Conservation (phyloP, 257 asterid species). For the Catharanthus roseus region DNA sequence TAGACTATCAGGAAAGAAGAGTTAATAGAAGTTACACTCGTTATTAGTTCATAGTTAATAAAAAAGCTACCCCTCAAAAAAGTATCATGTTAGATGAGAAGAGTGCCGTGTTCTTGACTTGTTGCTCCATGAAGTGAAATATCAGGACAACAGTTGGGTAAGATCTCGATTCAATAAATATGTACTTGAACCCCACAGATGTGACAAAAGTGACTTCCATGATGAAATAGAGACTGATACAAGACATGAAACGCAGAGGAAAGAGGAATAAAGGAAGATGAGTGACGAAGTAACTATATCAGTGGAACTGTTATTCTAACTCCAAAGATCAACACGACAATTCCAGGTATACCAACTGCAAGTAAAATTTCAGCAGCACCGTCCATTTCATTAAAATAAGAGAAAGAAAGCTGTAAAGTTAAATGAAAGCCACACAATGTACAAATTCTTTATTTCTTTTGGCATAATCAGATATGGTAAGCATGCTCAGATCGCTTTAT, state of each 20-base stretch:
- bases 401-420: background rate
- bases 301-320: conserved; percentile 64
- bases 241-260: conserved; percentile 82
- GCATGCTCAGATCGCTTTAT: background rate
- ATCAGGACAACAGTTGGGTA: conserved; percentile 84
- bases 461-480: background rate
- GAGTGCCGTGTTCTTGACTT: conserved; percentile 33
- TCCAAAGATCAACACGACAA: conserved; percentile 54
- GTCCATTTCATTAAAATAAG: background rate
- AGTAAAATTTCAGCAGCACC: conserved; percentile 28
- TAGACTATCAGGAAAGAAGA: background rate
- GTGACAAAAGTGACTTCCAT: conserved; percentile 74
- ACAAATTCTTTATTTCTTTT: background rate
- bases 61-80: background rate
- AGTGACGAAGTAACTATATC: conserved; percentile 63
- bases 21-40: background rate
- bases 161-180: conserved; percentile 90
- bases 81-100: background rate
- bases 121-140: conserved; percentile 84
- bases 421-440: background rate
- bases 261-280: conserved; percentile 85
- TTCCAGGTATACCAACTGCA: conserved; percentile 40
- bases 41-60: background rate
- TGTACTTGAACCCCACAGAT: conserved; percentile 95
- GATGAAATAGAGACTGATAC: conserved; percentile 85